These are phyloP conservation scores for Aspergillus piperis DNA, from an alignment of 2,329 filamentous ascomycete species.

Conservation along the genomic window DNA sequence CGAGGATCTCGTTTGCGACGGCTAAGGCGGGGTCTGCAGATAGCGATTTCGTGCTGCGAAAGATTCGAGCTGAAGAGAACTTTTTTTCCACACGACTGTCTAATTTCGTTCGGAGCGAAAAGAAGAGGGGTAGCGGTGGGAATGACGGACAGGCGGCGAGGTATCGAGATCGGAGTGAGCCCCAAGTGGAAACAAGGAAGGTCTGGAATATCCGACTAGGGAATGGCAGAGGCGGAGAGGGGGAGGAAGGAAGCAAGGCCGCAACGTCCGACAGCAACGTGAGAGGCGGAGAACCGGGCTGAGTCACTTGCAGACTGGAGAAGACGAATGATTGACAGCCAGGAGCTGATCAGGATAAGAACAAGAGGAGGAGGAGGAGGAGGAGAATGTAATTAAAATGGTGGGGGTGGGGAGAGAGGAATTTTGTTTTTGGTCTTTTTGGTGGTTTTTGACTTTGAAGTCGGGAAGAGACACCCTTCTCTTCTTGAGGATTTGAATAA, in stretches of 20 bases:
- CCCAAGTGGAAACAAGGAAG: constrained; percentile 20
- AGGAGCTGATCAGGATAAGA: constrained; percentile 18
- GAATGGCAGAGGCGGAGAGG: constrained; percentile 12
- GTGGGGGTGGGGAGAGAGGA: constrained; percentile 8
- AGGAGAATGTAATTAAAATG: background rate
- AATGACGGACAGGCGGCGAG: constrained; percentile 12
- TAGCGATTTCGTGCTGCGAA: constrained; percentile 15
- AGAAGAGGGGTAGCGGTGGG: constrained; percentile 8
- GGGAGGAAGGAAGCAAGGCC: constrained; percentile 17
- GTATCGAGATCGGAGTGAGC: constrained; percentile 15
- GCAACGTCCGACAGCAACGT: constrained; percentile 23
- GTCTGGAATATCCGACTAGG: constrained; percentile 12
- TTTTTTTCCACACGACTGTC: constrained; percentile 2
- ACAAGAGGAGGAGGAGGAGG: constrained; percentile 11
- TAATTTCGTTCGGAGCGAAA: constrained; percentile 6
- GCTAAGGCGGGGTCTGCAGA: constrained; percentile 20
- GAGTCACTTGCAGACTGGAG: constrained; percentile 22
- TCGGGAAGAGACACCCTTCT: constrained; percentile 8
- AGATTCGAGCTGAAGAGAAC: constrained; percentile 7
- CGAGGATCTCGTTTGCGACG: constrained; percentile 10
- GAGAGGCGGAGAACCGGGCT: constrained; percentile 18
- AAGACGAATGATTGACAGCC: constrained; percentile 29
- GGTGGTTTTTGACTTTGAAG: background rate
- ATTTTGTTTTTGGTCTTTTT: constrained; percentile 16
- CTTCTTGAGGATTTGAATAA: constrained; percentile 12